A percentile compares a stretch with the other conserved stretches of the same genome.
Conservation (phyloP, 768 basidiomycete species). For the Lentinus tigrinus region DNA sequence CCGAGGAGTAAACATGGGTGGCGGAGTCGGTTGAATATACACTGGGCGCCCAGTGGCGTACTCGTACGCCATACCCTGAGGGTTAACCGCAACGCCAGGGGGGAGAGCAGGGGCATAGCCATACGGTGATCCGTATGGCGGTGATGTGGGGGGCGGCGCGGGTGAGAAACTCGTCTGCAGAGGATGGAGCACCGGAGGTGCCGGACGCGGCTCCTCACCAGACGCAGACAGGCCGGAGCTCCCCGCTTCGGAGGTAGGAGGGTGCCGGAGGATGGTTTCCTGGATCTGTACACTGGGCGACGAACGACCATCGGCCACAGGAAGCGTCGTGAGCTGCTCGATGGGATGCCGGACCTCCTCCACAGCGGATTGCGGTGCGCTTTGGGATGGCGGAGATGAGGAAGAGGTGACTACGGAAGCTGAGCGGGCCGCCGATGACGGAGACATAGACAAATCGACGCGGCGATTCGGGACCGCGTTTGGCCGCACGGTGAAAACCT, state of each 20-base stretch:
- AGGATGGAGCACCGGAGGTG: slow-evolving; percentile 41
- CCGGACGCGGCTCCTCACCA: slow-evolving; percentile 23
- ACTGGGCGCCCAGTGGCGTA: slow-evolving; percentile 80
- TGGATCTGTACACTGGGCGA: slow-evolving; percentile 36
- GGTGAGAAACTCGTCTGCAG: slow-evolving; percentile 44
- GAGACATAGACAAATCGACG: slow-evolving; percentile 25
- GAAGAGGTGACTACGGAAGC: not conserved
- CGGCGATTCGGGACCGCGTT: slow-evolving; percentile 41
- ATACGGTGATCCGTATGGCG: slow-evolving; percentile 70
- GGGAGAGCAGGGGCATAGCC: slow-evolving; percentile 54
- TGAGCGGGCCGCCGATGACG: slow-evolving; percentile 13
- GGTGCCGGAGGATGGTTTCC: slow-evolving; percentile 46
- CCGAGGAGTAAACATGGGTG: slow-evolving; percentile 66
- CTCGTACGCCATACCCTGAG: slow-evolving; percentile 80
- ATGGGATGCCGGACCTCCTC: slow-evolving; percentile 3
- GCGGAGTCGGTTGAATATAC: slow-evolving; percentile 56
- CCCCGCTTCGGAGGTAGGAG: slow-evolving; percentile 25
- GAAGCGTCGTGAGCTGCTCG: slow-evolving; percentile 7
- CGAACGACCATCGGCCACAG: slow-evolving; percentile 7
- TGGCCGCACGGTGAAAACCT: slow-evolving; percentile 58
- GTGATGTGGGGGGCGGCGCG: slow-evolving; percentile 43
- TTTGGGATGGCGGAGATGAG: not conserved
- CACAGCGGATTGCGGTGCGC: slow-evolving; percentile 11
- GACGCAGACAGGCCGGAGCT: slow-evolving; percentile 1
- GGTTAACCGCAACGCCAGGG: slow-evolving; percentile 70